phyloP scores from a whole-genome alignment of 73 alveolate genomes.

The Tetrahymena elliotti region DNA sequence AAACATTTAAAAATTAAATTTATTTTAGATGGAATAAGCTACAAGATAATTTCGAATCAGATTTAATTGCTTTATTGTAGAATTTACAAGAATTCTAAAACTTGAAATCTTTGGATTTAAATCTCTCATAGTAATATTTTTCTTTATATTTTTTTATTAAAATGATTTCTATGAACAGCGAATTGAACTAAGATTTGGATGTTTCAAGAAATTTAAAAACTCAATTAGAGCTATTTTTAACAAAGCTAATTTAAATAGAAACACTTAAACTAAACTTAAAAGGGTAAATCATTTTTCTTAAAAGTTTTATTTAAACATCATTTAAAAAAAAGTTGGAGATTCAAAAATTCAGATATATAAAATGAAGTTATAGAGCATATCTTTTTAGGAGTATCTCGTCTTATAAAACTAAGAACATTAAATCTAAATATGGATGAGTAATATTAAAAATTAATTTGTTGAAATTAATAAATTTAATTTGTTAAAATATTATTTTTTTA shows the following conservation, averaged over 20 bases:
- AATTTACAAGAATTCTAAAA: not conserved
- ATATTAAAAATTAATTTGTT: not conserved
- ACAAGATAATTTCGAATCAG: not conserved
- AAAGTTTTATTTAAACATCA: not conserved
- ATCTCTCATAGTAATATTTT: not conserved
- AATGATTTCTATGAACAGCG: not conserved
- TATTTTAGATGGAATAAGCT: not conserved
- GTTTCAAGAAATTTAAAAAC: not conserved
- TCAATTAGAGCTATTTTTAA: not conserved
- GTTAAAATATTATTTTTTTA: not conserved
- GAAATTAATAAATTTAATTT: no score
- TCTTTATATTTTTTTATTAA: no score
- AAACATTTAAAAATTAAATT: not conserved
- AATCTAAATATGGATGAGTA: not conserved
- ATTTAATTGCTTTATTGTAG: not conserved
- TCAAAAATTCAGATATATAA: not conserved
- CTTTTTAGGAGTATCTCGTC: not conserved
- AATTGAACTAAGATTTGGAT: not conserved
- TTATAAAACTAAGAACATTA: not conserved
- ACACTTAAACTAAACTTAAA: not conserved
- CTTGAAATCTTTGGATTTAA: not conserved
- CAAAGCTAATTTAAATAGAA: not conserved
- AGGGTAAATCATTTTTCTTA: not conserved
- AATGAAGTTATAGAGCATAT: not conserved
- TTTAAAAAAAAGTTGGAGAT: not conserved